Evolutionary conservation across 2,329 filamentous ascomycete species (phyloP).

Genomic region (Colletotrichum sp.): DNA sequence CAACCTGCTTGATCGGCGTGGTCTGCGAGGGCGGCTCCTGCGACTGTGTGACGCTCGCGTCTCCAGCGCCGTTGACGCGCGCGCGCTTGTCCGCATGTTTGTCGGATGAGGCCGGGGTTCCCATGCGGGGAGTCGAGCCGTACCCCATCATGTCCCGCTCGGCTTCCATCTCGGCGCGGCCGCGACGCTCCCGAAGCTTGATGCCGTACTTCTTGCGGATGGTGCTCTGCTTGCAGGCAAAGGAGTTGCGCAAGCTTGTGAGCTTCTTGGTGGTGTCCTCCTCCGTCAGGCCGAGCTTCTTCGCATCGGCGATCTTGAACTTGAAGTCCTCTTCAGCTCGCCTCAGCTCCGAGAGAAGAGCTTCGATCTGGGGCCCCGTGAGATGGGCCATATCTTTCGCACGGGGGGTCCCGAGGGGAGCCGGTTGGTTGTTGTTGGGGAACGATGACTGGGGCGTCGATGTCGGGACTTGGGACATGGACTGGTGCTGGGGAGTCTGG

Average conservation of each 20-base stretch:
- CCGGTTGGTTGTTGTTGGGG: background rate
- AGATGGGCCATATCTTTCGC: slow-evolving; percentile 11
- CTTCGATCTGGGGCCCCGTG: background rate
- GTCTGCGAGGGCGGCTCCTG: background rate
- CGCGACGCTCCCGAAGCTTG: slow-evolving; percentile 53
- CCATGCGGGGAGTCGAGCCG: background rate
- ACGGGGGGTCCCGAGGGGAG: background rate
- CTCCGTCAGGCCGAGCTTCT: background rate
- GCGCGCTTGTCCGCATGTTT: slow-evolving; percentile 12
- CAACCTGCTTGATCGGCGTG: slow-evolving; percentile 27
- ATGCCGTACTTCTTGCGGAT: slow-evolving; percentile 65
- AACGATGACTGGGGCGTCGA: background rate
- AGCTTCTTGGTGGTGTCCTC: slow-evolving; percentile 29
- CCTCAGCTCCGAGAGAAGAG: slow-evolving; percentile 40
- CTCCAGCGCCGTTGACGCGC: background rate
- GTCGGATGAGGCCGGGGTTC: background rate
- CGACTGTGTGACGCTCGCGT: background rate
- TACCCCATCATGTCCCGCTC: slow-evolving; percentile 42
- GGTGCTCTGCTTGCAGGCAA: slow-evolving; percentile 61
- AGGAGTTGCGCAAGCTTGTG: slow-evolving; percentile 54
- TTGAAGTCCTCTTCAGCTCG: slow-evolving; percentile 33
- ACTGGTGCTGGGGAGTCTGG: background rate
- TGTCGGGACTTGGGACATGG: background rate
- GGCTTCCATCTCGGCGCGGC: slow-evolving; percentile 49
- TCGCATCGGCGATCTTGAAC: background rate